Percentiles rank a stretch among this genome's conserved stretches.
phyloP scores from a whole-genome alignment of 768 basidiomycete species.

The Mycena kentingensis region DNA sequence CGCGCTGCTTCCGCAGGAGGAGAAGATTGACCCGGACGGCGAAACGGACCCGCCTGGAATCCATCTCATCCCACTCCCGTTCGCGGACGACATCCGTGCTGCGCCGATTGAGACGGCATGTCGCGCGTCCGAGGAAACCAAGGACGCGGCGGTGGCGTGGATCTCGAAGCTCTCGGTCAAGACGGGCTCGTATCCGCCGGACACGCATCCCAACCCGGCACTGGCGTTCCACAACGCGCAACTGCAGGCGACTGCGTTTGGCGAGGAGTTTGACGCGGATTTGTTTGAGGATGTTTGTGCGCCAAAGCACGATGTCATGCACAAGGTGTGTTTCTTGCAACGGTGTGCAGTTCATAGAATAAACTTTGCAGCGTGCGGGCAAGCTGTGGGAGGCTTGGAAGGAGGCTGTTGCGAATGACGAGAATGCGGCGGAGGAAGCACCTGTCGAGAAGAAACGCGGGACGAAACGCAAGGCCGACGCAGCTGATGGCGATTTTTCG shows the following conservation, averaged over 20 bases:
- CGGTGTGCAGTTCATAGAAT: slow-evolving; percentile 30
- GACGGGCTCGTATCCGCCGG: slow-evolving; percentile 82
- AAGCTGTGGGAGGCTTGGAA: slow-evolving; percentile 74
- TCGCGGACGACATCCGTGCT: slow-evolving; percentile 88
- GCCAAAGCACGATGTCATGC: slow-evolving; percentile 77
- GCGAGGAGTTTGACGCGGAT: slow-evolving; percentile 80
- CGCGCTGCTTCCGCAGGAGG: slow-evolving; percentile 85
- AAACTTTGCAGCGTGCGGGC: slow-evolving; percentile 59
- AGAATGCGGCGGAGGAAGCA: slow-evolving; percentile 47
- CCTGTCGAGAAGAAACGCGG: slow-evolving; percentile 35
- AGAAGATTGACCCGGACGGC: slow-evolving; percentile 67
- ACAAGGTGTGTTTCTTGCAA: slow-evolving; percentile 54
- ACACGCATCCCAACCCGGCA: slow-evolving; percentile 89
- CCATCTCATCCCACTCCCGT: slow-evolving; percentile 91
- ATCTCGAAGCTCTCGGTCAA: slow-evolving; percentile 80
- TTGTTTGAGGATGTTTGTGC: slow-evolving; percentile 80
- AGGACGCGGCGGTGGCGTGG: slow-evolving; percentile 67
- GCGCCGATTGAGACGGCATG: slow-evolving; percentile 68
- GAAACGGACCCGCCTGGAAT: slow-evolving; percentile 88
- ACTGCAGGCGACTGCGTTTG: slow-evolving; percentile 89
- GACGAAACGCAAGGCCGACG: slow-evolving; percentile 63
- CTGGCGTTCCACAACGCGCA: slow-evolving; percentile 88
- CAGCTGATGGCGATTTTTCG: slow-evolving; percentile 62
- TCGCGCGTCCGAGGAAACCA: slow-evolving; percentile 69
- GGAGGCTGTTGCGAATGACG: slow-evolving; percentile 57